A percentile compares a stretch with the other conserved stretches of the same genome.
phyloP scores from a whole-genome alignment of 2,329 filamentous ascomycete species.

The Zelopaecilomyces penicillatus region DNA sequence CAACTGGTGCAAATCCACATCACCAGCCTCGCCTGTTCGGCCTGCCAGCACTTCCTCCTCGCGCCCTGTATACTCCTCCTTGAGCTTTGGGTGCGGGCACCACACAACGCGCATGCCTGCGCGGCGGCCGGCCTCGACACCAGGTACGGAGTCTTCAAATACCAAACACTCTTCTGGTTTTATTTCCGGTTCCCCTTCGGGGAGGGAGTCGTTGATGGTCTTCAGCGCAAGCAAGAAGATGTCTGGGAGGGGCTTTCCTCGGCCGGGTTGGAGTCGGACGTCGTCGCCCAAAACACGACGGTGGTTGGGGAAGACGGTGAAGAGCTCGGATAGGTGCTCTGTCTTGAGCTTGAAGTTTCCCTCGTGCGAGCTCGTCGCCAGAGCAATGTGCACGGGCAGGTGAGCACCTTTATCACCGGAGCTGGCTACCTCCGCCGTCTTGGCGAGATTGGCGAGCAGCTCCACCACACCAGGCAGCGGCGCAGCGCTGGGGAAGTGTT shows the following conservation, averaged over 20 bases:
- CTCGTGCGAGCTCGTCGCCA: conserved; percentile 72
- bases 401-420: conserved; percentile 11
- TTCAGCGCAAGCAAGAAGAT: conserved; percentile 84
- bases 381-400: conserved; percentile 61
- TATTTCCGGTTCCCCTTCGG: conserved; percentile 55
- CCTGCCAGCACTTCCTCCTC: conserved; percentile 81
- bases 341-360: conserved; percentile 75
- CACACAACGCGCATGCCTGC: conserved; percentile 94
- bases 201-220: conserved; percentile 70
- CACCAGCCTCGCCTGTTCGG: conserved; percentile 58
- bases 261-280: conserved; percentile 60
- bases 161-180: conserved; percentile 83
- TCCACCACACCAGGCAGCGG: conserved; percentile 70
- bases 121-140: conserved; percentile 80
- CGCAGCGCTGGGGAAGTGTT: conserved; percentile 65
- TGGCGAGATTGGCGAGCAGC: conserved; percentile 54
- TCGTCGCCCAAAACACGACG: conserved; percentile 83
- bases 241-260: conserved; percentile 92
- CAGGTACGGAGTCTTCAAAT: conserved; percentile 91
- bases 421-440: conserved; percentile 26
- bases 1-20: conserved; percentile 44
- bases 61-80: conserved; percentile 65
- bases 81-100: conserved; percentile 75
- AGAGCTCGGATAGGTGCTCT: conserved; percentile 47
- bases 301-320: conserved; percentile 57